A percentile compares a stretch with the other conserved stretches of the same genome.
Evolutionary conservation across 305 asterid species (phyloP).

Genomic region (Fraxinus sp.): DNA sequence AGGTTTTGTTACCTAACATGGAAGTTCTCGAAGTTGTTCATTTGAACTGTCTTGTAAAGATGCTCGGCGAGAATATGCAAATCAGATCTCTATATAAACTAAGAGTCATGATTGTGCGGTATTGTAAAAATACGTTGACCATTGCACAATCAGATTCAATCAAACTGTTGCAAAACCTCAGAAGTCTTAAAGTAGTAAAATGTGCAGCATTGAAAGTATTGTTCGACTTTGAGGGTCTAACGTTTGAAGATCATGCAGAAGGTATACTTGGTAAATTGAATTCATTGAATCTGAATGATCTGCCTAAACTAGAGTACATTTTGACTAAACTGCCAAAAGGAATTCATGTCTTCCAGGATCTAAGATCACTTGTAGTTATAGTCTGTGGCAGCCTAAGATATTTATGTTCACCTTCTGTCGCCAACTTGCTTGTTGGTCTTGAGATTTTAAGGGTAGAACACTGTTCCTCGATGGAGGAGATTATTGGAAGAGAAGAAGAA

Average conservation of each 20-base stretch:
- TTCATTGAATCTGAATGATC: background rate
- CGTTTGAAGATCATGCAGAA: background rate
- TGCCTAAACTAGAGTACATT: slow-evolving; percentile 1
- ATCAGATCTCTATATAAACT: background rate
- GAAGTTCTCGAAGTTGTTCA: background rate
- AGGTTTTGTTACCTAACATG: background rate
- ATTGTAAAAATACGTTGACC: background rate
- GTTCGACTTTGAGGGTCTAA: slow-evolving; percentile 15
- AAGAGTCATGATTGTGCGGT: background rate
- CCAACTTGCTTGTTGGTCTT: slow-evolving; percentile 4
- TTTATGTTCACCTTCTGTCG: slow-evolving; percentile 8
- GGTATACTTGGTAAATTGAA: background rate
- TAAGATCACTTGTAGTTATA: background rate
- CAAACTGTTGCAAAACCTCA: background rate
- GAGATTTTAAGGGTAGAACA: background rate
- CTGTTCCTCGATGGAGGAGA: background rate
- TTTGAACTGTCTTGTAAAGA: background rate
- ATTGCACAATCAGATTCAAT: slow-evolving; percentile 1
- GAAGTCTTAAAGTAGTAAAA: background rate
- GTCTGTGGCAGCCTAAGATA: background rate
- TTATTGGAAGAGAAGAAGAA: slow-evolving; percentile 1
- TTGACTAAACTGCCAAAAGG: slow-evolving; percentile 2
- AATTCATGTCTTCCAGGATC: background rate
- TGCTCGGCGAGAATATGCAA: background rate
- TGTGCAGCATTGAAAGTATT: slow-evolving; percentile 3